These are phyloP conservation scores for Pistacia integerrima DNA, from an alignment of 345 rosid genomes.

Conservation along the genomic window DNA sequence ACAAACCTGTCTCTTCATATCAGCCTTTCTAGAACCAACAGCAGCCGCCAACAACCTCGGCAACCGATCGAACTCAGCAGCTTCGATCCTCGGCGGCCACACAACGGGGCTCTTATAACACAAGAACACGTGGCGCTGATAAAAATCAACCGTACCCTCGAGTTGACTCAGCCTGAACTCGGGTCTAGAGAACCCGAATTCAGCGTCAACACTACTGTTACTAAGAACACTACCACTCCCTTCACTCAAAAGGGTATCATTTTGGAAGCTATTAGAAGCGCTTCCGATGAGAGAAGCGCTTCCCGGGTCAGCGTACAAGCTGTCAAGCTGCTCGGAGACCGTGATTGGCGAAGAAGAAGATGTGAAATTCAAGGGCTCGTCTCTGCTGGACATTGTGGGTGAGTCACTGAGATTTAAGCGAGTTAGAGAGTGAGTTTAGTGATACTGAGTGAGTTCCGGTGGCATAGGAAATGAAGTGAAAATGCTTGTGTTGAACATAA, in stretches of 20 bases:
- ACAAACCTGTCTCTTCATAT: conserved; percentile 70
- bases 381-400: conserved; percentile 58
- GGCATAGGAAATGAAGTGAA: background rate
- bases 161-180: conserved; percentile 70
- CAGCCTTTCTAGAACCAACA: conserved; percentile 57
- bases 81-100: conserved; percentile 95
- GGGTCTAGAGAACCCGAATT: conserved; percentile 78
- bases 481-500: background rate
- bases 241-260: conserved; percentile 60
- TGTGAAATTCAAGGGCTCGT: conserved; percentile 54
- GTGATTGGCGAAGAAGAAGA: conserved; percentile 66
- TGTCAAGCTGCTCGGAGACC: conserved; percentile 64
- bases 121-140: conserved; percentile 84
- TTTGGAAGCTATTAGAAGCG: conserved; percentile 80
- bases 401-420: background rate
- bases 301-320: conserved; percentile 48
- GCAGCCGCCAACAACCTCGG: conserved; percentile 93
- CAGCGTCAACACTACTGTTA: conserved; percentile 44
- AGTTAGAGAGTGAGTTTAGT: background rate
- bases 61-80: conserved; percentile 99
- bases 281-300: conserved; percentile 54
- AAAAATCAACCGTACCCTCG: conserved; percentile 79
- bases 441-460: background rate
- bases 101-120: conserved; percentile 95
- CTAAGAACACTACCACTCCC: conserved; percentile 21